Conservation (phyloP, 345 rosid species). For the Trapa incisa region DNA sequence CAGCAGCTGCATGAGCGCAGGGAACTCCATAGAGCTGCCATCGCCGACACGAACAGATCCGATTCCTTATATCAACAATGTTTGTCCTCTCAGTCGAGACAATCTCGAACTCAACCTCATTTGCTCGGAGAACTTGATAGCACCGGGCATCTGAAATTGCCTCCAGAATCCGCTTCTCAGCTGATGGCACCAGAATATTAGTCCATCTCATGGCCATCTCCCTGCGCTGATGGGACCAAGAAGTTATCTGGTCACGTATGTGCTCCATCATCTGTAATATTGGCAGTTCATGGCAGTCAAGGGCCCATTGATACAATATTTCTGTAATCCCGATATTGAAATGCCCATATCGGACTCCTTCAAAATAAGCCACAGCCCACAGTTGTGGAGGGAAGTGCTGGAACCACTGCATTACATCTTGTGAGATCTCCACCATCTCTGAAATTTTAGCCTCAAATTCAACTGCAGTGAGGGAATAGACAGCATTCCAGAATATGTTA, state of each 20-base stretch:
- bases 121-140: conserved; percentile 94
- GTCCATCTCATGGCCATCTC: conserved; percentile 75
- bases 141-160: conserved; percentile 80
- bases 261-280: conserved; percentile 92
- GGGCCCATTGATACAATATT: conserved; percentile 78
- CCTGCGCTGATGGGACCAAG: conserved; percentile 59
- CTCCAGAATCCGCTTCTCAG: conserved; percentile 72
- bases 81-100: conserved; percentile 94
- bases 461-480: conserved; percentile 74
- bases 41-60: conserved; percentile 81
- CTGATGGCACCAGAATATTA: conserved; percentile 80
- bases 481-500: conserved; percentile 92
- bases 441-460: conserved; percentile 71
- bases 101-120: conserved; percentile 94
- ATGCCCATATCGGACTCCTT: conserved; percentile 82
- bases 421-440: conserved; percentile 89
- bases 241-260: conserved; percentile 44
- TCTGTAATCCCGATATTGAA: conserved; percentile 78
- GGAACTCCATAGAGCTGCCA: conserved; percentile 96
- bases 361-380: conserved; percentile 94
- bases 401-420: conserved; percentile 70
- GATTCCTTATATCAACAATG: conserved; percentile 74
- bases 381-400: conserved; percentile 66
- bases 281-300: conserved; percentile 93
- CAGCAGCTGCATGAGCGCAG: conserved; percentile 96